phyloP scores from a whole-genome alignment of 1,284 basidiomycete genomes.

The Trichosporon ovoides region DNA sequence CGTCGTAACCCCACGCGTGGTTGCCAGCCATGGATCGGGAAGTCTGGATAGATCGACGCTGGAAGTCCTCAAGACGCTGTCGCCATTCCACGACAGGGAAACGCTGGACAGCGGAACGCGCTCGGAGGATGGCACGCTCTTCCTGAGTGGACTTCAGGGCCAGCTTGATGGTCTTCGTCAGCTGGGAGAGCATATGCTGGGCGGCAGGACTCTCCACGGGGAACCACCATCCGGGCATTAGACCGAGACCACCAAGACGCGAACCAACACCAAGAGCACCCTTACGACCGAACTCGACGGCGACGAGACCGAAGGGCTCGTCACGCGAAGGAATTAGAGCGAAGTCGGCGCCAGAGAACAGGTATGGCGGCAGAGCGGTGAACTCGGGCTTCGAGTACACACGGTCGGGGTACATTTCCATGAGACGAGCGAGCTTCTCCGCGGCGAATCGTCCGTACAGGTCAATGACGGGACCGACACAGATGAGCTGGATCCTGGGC shows the following conservation, averaged over 20 bases:
- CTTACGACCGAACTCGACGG: slow-evolving; percentile 90
- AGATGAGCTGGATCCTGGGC: slow-evolving; percentile 75
- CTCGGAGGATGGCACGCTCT: slow-evolving; percentile 82
- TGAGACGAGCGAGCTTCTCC: slow-evolving; percentile 80
- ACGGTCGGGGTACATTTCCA: slow-evolving; percentile 89
- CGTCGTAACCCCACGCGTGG: slow-evolving; percentile 60
- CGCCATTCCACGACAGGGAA: slow-evolving; percentile 97
- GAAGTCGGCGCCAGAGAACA: slow-evolving; percentile 90
- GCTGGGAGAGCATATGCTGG: slow-evolving; percentile 87
- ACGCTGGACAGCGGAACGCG: slow-evolving; percentile 83
- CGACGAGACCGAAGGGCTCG: slow-evolving; percentile 88
- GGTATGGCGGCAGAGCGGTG: slow-evolving; percentile 81
- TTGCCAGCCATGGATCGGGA: slow-evolving; percentile 64
- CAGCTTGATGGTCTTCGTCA: slow-evolving; percentile 88
- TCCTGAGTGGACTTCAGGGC: slow-evolving; percentile 83
- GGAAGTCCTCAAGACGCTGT: slow-evolving; percentile 88
- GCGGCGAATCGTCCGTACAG: slow-evolving; percentile 88
- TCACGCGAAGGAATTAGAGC: slow-evolving; percentile 89
- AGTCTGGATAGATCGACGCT: slow-evolving; percentile 69
- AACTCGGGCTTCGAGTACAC: slow-evolving; percentile 91
- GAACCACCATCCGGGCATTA: slow-evolving; percentile 98
- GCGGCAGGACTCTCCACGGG: slow-evolving; percentile 87
- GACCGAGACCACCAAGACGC: slow-evolving; percentile 83
- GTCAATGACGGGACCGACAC: slow-evolving; percentile 88
- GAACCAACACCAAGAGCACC: slow-evolving; percentile 89